Evolutionary conservation across 208 protist species (phyloP).

Genomic region (Leptomonas seymouri): DNA sequence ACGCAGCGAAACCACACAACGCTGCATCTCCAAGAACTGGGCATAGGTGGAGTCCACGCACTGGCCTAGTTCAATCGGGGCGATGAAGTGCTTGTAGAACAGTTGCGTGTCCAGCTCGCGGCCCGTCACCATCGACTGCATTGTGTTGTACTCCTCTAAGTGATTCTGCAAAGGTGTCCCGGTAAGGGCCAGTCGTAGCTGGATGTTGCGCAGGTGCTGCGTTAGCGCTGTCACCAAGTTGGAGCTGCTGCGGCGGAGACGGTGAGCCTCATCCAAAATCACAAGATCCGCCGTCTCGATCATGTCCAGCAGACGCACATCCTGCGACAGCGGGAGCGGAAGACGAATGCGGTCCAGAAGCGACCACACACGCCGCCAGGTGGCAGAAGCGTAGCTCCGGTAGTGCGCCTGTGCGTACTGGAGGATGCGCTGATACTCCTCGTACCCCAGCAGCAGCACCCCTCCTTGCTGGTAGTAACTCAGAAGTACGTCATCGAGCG

Average conservation of each 20-base stretch:
- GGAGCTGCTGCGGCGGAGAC: conserved; percentile 52
- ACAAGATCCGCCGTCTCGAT: conserved; percentile 76
- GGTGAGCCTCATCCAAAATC: conserved; percentile 85
- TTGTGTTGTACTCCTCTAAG: conserved; percentile 90
- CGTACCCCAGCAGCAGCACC: conserved; percentile 82
- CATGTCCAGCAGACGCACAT: conserved; percentile 56
- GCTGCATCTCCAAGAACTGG: conserved; percentile 83
- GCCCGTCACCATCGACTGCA: conserved; percentile 82
- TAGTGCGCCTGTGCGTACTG: conserved; percentile 22
- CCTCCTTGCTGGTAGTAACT: conserved; percentile 69
- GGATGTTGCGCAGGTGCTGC: conserved; percentile 52
- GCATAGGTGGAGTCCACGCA: conserved; percentile 66
- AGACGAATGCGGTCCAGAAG: conserved; percentile 43
- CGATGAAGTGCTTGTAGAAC: conserved; percentile 69
- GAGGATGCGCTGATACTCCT: conserved; percentile 71
- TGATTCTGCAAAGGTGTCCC: conserved; percentile 92
- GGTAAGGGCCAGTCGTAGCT: conserved; percentile 86
- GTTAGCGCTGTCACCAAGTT: conserved; percentile 51
- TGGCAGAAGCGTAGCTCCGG: conserved; percentile 12
- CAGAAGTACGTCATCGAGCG: conserved; percentile 36
- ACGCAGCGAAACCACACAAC: conserved; percentile 71
- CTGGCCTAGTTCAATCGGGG: conserved; percentile 68
- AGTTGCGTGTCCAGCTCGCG: conserved; percentile 44
- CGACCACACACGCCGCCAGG: conserved; percentile 39
- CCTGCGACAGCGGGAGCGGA: conserved; percentile 38